Evolutionary conservation across 139 green algal genomes (phyloP).

Genomic region (Yamagishiella unicocca): DNA sequence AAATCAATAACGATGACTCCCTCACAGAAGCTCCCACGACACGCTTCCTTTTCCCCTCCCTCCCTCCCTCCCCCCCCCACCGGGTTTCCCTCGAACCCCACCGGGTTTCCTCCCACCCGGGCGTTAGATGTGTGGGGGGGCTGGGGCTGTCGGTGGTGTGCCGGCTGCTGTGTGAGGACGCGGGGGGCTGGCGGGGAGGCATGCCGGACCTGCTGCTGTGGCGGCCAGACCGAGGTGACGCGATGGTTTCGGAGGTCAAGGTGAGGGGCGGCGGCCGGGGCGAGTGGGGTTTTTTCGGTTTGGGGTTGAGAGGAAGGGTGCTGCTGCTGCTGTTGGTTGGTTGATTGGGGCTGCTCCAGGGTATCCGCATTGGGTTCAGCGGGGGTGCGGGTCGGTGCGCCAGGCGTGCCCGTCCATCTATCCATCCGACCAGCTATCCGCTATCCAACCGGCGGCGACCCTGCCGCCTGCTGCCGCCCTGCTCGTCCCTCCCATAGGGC

Average conservation of each 20-base stretch:
- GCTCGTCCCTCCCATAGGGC: slow-evolving; percentile 57
- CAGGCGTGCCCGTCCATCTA: background rate
- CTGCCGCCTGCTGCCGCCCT: background rate
- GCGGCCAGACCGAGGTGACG: slow-evolving; percentile 55
- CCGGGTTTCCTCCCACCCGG: background rate
- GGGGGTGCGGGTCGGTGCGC: background rate
- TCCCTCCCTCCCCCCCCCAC: background rate
- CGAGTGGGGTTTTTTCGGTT: background rate
- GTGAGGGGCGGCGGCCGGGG: background rate
- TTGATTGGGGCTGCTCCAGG: background rate
- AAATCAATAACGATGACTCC: background rate
- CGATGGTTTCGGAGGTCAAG: slow-evolving; percentile 64
- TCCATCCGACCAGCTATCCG: background rate
- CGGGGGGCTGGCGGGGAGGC: slow-evolving; percentile 74
- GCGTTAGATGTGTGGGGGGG: slow-evolving; percentile 75
- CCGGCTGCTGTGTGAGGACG: slow-evolving; percentile 83
- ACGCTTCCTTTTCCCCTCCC: background rate
- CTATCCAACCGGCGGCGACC: background rate
- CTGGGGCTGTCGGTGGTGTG: slow-evolving; percentile 79
- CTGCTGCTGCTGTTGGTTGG: no score
- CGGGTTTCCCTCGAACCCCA: no score
- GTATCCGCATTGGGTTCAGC: no score
- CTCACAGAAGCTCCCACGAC: background rate
- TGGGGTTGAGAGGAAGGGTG: slow-evolving; percentile 1
- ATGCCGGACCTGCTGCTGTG: slow-evolving; percentile 94